phyloP scores from a whole-genome alignment of 2,329 filamentous ascomycete species.

The Dactylellina sp. region DNA sequence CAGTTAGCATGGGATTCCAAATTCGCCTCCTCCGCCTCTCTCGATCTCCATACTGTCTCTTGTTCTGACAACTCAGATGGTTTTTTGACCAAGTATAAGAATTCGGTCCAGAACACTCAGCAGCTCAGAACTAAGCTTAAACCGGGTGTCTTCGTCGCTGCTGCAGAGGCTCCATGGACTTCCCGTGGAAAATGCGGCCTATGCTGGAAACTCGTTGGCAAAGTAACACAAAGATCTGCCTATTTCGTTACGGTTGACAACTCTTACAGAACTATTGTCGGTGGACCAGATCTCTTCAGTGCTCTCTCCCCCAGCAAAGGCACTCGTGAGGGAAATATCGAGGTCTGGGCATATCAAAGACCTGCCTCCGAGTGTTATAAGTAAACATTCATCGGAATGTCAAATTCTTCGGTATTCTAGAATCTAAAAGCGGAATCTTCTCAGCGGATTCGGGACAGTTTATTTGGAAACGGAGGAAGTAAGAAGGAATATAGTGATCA shows the following conservation, averaged over 20 bases:
- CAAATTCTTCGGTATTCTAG: too few relatives aligned
- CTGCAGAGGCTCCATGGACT: neutral
- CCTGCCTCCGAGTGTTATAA: neutral
- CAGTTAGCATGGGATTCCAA: neutral
- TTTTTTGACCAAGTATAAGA: neutral
- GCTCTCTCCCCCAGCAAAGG: neutral
- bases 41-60: neutral
- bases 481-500: too few relatives aligned
- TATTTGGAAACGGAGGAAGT: too few relatives aligned
- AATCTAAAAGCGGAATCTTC: too few relatives aligned
- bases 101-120: neutral
- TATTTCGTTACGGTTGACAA: constrained; percentile 1
- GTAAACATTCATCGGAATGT: too few relatives aligned
- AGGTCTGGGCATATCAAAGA: neutral
- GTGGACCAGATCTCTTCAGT: neutral
- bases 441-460: too few relatives aligned
- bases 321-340: neutral
- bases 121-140: constrained; percentile 4
- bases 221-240: neutral
- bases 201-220: constrained; percentile 4
- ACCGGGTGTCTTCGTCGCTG: neutral
- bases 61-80: neutral
- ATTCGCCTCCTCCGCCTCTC: neutral
- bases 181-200: neutral
- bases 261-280: neutral